Base-by-base conservation (phyloP, 2,329 filamentous ascomycete species). In the Hypoxylon sp. region DNA sequence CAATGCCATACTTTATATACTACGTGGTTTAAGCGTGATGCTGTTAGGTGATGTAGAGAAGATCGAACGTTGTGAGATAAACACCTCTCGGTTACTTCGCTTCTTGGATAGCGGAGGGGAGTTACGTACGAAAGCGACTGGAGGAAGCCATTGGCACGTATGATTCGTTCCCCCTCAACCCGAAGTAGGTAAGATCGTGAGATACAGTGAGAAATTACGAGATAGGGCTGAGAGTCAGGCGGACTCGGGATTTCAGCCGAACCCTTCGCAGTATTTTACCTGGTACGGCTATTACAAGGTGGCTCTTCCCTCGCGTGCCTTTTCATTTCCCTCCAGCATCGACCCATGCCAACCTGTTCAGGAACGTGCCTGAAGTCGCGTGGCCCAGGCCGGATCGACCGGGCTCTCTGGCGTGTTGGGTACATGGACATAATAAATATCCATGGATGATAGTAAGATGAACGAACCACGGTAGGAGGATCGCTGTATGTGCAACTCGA, bases 161-260 rank as follows among this genome's bases (percentile, higher is more conserved):
- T 30, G 25, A 59, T 59, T 59, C 37, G 34, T 39, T 34, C 32
- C 16, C 21, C 14, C 8, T n/a, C 34, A 32, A 21, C n/a, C n/a
- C n/a, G 16, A 34, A 16, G 25, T 21, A 23, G 25, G 25, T 32
- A 21, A 39, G 54, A 37, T 41, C 32, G 37, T 21, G 25, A 25
- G 55, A 51, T 51, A 34, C 34, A 46, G 34, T 51, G 46, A 51
- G 55, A 43, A 29, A 14, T 19, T 59, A 43, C 46, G 29, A 21
- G 19, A 30, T 51, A 58, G 30, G 34, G 55, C 55, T 59, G 55
- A 59, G 30, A 12, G 29, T 48, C 45, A 58, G 54, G 54, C 45
- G 45, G 43, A 48, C 43, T 16, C n/a, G 19, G 32, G 19, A 37
- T 30, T 14, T 30, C 39, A 23, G 12, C 53, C 41, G 53, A 19